These are phyloP conservation scores for Calcarisporium arbuscula DNA, from an alignment of 2,329 filamentous ascomycete species.

Conservation along the genomic window DNA sequence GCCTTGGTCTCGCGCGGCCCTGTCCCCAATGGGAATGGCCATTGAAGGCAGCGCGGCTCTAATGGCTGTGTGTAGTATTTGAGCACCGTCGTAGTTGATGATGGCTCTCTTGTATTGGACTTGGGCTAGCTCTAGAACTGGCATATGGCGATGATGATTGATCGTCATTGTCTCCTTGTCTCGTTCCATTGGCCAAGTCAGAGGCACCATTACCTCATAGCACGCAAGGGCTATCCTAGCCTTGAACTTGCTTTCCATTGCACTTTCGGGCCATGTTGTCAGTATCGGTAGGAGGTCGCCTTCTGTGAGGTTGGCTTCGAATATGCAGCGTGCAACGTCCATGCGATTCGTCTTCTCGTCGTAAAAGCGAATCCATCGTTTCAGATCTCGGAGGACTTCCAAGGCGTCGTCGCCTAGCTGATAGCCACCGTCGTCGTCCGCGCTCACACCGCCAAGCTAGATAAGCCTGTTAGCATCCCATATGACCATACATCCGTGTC, in stretches of 20 bases:
- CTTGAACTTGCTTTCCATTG: slow-evolving; percentile 66
- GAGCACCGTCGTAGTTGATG: slow-evolving; percentile 72
- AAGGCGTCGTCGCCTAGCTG: slow-evolving; percentile 88
- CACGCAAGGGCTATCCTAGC: slow-evolving; percentile 77
- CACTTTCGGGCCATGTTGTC: slow-evolving; percentile 69
- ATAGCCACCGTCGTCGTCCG: slow-evolving; percentile 76
- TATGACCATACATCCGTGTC: too few species aligned
- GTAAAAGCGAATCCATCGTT: slow-evolving; percentile 91
- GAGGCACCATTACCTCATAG: slow-evolving; percentile 81
- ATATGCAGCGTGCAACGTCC: slow-evolving; percentile 88
- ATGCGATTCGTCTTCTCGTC: slow-evolving; percentile 90
- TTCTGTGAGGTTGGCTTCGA: slow-evolving; percentile 86
- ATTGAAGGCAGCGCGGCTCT: slow-evolving; percentile 80
- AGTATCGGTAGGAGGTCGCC: slow-evolving; percentile 88
- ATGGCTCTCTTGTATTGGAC: slow-evolving; percentile 84
- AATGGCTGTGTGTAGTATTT: slow-evolving; percentile 74
- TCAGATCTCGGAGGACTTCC: slow-evolving; percentile 85
- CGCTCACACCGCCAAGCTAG: slow-evolving; percentile 77
- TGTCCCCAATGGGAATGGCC: slow-evolving; percentile 68
- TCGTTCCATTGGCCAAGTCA: slow-evolving; percentile 90
- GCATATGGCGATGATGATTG: slow-evolving; percentile 88
- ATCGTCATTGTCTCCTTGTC: slow-evolving; percentile 76
- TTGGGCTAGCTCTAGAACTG: slow-evolving; percentile 82
- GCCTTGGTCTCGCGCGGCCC: slow-evolving; percentile 75
- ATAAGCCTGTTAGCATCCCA: slow-evolving; percentile 11